phyloP scores from a whole-genome alignment of 305 asterid species.

The Fraxinus sp. region DNA sequence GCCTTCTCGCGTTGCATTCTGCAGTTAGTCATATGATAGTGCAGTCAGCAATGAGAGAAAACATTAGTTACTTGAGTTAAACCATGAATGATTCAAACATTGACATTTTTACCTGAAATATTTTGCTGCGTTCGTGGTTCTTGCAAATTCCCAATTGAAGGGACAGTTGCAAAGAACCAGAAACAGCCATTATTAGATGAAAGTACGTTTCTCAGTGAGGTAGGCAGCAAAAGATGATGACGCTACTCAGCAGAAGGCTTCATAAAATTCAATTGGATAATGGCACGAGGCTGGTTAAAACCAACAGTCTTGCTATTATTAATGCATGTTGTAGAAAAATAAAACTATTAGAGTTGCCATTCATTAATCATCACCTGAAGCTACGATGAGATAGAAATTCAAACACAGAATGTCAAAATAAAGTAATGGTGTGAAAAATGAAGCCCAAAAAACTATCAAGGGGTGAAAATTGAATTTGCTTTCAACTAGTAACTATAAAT shows the following conservation, averaged over 20 bases:
- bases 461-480: neutral
- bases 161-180: slow-evolving; percentile 67
- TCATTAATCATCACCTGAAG: neutral
- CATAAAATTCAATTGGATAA: neutral
- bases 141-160: slow-evolving; percentile 55
- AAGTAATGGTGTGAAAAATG: neutral
- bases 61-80: neutral
- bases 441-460: neutral
- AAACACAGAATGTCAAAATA: neutral
- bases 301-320: neutral
- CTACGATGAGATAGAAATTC: neutral
- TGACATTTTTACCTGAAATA: slow-evolving; percentile 34
- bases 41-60: neutral
- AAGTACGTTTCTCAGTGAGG: slow-evolving; percentile 3
- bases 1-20: slow-evolving; percentile 48
- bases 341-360: neutral
- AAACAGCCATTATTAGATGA: slow-evolving; percentile 49
- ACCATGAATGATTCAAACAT: neutral
- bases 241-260: slow-evolving; percentile 13
- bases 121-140: slow-evolving; percentile 38
- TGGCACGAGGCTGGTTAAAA: neutral
- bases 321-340: neutral
- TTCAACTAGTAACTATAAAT: neutral
- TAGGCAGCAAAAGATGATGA: slow-evolving; percentile 26
- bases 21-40: slow-evolving; percentile 29